A percentile compares a stretch with the other conserved stretches of the same genome.
Evolutionary conservation across 768 basidiomycete genomes (phyloP).

Genomic region (Cystobasidium tubakii): DNA sequence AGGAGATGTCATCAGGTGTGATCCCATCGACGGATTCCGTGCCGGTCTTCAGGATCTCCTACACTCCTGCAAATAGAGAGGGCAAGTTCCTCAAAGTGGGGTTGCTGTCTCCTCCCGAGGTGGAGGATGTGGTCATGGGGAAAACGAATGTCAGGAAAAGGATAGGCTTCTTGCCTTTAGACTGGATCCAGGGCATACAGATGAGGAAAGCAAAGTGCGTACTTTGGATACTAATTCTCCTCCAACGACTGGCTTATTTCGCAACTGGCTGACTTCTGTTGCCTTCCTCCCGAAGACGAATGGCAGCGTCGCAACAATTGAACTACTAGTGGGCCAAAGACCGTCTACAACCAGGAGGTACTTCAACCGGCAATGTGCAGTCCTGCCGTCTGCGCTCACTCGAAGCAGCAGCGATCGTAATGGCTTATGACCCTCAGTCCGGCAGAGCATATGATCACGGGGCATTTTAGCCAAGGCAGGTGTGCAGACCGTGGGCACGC

Average conservation of each 20-base stretch:
- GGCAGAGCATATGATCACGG: too few species aligned
- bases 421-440: too few species aligned
- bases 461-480: too few species aligned
- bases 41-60: slow-evolving; percentile 42
- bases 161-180: not conserved
- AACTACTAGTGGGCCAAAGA: too few species aligned
- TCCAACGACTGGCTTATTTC: too few species aligned
- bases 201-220: not conserved
- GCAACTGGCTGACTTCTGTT: not conserved
- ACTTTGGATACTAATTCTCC: too few species aligned
- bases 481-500: too few species aligned
- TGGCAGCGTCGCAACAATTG: not conserved
- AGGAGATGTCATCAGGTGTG: not conserved
- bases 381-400: too few species aligned
- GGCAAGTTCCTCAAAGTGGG: not conserved
- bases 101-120: not conserved
- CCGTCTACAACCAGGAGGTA: too few species aligned
- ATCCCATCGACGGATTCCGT: not conserved
- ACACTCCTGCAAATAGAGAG: slow-evolving; percentile 28
- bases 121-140: not conserved
- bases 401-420: too few species aligned
- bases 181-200: not conserved
- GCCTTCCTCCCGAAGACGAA: not conserved
- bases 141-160: not conserved
- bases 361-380: too few species aligned